phyloP scores from a whole-genome alignment of 345 rosid species.

The Bretschneidera sinensis region DNA sequence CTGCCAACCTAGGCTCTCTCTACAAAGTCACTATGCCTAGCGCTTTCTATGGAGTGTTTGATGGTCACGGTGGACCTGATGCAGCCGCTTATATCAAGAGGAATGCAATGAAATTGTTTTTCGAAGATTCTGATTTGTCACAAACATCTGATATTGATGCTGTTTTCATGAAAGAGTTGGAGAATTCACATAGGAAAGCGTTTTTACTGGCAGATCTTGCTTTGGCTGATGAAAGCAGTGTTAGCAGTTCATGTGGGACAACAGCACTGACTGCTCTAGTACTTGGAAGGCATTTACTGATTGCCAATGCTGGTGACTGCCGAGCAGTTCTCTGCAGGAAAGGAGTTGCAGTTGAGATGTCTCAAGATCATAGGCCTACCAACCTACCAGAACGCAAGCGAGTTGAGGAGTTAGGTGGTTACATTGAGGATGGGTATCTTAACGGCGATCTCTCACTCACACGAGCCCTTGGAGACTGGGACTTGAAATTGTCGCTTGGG shows the following conservation, averaged over 20 bases:
- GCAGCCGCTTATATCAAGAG: constrained; percentile 76
- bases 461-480: constrained; percentile 93
- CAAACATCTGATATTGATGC: constrained; percentile 45
- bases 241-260: constrained; percentile 74
- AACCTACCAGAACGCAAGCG: constrained; percentile 59
- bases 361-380: constrained; percentile 76
- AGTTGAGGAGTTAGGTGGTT: constrained; percentile 49
- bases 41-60: constrained; percentile 91
- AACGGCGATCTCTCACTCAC: constrained; percentile 62
- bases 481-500: constrained; percentile 58
- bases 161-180: constrained; percentile 50
- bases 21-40: constrained; percentile 48
- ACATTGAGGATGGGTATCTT: constrained; percentile 27
- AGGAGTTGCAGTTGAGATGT: constrained; percentile 69
- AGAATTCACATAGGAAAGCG: constrained; percentile 49
- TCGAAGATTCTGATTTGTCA: constrained; percentile 56
- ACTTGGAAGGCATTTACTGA: constrained; percentile 58
- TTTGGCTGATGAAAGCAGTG: constrained; percentile 57
- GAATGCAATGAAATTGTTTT: constrained; percentile 65
- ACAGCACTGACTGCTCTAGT: constrained; percentile 75
- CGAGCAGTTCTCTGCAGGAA: constrained; percentile 78
- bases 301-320: constrained; percentile 90
- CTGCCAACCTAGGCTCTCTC: constrained; percentile 49
- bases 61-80: constrained; percentile 89
- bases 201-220: constrained; percentile 73